phyloP scores from a whole-genome alignment of 345 rosid species.

The Boechera retrofracta region DNA sequence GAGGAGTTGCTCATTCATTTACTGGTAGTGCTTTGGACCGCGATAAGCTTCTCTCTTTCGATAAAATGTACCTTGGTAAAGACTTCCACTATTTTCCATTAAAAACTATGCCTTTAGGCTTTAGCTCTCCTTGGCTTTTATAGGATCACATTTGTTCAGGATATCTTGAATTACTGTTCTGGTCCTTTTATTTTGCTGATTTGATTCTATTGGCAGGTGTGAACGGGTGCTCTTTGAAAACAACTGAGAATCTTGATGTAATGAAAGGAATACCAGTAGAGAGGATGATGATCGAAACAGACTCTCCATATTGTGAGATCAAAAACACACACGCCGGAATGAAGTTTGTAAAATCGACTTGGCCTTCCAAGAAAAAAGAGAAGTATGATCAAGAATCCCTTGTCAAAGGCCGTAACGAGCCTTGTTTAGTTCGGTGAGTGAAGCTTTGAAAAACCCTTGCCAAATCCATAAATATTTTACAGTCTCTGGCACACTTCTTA shows the following conservation, averaged over 20 bases:
- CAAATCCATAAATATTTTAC: neutral
- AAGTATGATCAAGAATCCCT: slow-evolving; percentile 73
- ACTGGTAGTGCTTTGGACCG: slow-evolving; percentile 79
- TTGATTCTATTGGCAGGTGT: slow-evolving; percentile 57
- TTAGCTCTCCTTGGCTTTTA: neutral
- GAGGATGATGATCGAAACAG: slow-evolving; percentile 97
- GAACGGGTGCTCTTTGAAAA: slow-evolving; percentile 92
- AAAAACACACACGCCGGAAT: slow-evolving; percentile 87
- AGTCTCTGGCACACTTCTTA: neutral
- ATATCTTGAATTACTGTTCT: neutral
- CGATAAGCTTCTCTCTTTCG: slow-evolving; percentile 77
- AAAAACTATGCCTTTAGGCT: slow-evolving; percentile 13
- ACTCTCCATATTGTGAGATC: slow-evolving; percentile 97
- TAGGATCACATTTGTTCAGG: neutral
- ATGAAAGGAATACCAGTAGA: slow-evolving; percentile 74
- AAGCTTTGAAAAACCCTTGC: neutral
- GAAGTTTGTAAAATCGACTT: slow-evolving; percentile 60
- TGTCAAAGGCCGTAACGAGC: slow-evolving; percentile 95
- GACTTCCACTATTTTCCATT: slow-evolving; percentile 31
- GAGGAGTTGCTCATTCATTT: slow-evolving; percentile 92
- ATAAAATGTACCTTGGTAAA: slow-evolving; percentile 78
- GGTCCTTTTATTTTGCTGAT: slow-evolving; percentile 14
- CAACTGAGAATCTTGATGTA: slow-evolving; percentile 81
- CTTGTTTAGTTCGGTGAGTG: slow-evolving; percentile 86
- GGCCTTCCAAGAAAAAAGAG: slow-evolving; percentile 97